A percentile compares a stretch with the other conserved stretches of the same genome.
These are phyloP conservation scores for Umbelopsis vinacea DNA, from an alignment of 192 early-diverging fungal genomes.

Conservation along the genomic window DNA sequence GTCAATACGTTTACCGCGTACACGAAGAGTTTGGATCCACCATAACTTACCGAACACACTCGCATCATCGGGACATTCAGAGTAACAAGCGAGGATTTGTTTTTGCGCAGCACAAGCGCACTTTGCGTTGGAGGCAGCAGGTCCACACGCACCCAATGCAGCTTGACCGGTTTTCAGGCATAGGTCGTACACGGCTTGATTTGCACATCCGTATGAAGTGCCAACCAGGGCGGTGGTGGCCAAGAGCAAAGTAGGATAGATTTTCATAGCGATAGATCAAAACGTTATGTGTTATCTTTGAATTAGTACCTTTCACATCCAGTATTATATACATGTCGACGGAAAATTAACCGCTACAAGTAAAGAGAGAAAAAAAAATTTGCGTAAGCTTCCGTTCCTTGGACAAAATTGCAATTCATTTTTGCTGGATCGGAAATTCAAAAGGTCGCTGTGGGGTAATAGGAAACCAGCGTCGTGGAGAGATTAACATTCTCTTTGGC, in stretches of 20 bases:
- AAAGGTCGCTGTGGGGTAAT: too few relatives aligned
- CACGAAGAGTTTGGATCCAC: neutral
- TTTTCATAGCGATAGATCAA: neutral
- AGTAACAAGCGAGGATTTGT: slow-evolving; percentile 20
- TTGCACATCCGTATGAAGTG: slow-evolving; percentile 8
- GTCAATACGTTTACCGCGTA: too few relatives aligned
- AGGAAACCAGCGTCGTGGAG: too few relatives aligned
- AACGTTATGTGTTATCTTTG: neutral
- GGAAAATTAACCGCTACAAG: too few relatives aligned
- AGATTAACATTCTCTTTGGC: too few relatives aligned
- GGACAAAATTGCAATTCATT: too few relatives aligned
- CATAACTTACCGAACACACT: slow-evolving; percentile 22
- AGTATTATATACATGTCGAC: neutral
- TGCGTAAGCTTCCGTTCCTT: too few relatives aligned
- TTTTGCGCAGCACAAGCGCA: slow-evolving; percentile 22
- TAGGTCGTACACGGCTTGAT: slow-evolving; percentile 11
- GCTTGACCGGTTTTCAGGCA: slow-evolving; percentile 20
- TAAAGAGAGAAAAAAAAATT: too few relatives aligned
- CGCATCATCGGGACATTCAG: slow-evolving; percentile 11
- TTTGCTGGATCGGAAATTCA: too few relatives aligned
- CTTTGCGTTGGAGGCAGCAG: neutral
- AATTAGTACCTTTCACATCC: too few relatives aligned
- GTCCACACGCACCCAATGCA: slow-evolving; percentile 5
- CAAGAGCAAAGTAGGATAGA: neutral
- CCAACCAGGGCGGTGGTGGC: neutral